A percentile compares a stretch with the other conserved stretches of the same genome.
Evolutionary conservation across 1,139 yeast species (phyloP).

Genomic region (Candida sojae): DNA sequence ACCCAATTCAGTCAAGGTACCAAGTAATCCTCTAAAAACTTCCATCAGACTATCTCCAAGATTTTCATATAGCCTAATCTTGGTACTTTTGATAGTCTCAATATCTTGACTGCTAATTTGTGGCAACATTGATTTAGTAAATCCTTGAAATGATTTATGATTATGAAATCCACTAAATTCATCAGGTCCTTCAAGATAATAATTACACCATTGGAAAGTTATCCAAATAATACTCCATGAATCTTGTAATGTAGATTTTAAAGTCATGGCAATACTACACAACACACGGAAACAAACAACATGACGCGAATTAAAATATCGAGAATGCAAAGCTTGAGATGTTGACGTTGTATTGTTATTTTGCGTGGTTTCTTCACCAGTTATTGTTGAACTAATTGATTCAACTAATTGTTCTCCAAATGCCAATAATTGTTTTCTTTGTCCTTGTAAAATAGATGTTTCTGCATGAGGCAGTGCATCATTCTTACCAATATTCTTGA

Average conservation of each 20-base stretch:
- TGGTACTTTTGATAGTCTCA: constrained; percentile 53
- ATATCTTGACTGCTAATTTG: constrained; percentile 46
- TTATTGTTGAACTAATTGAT: constrained; percentile 23
- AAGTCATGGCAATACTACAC: constrained; percentile 70
- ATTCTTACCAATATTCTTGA: constrained; percentile 37
- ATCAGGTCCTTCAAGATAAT: constrained; percentile 64
- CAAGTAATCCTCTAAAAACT: constrained; percentile 50
- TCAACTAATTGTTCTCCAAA: constrained; percentile 67
- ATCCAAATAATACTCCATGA: constrained; percentile 73
- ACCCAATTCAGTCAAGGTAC: constrained; percentile 48
- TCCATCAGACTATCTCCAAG: constrained; percentile 52
- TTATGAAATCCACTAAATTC: constrained; percentile 28
- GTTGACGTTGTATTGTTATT: not conserved
- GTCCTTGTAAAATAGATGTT: constrained; percentile 18
- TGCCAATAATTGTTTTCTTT: constrained; percentile 41
- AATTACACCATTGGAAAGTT: constrained; percentile 76
- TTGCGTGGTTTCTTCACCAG: constrained; percentile 35
- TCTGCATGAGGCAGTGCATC: constrained; percentile 3
- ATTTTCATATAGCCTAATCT: constrained; percentile 63
- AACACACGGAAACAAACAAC: constrained; percentile 79
- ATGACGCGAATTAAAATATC: constrained; percentile 61
- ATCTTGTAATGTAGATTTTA: constrained; percentile 67
- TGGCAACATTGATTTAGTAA: constrained; percentile 23
- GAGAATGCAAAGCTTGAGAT: constrained; percentile 20
- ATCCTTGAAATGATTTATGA: constrained; percentile 19